Percentiles rank a stretch among this genome's conserved stretches.
These are phyloP conservation scores for Sclerotinia borealis DNA, from an alignment of 2,329 filamentous ascomycete species.

Conservation along the genomic window DNA sequence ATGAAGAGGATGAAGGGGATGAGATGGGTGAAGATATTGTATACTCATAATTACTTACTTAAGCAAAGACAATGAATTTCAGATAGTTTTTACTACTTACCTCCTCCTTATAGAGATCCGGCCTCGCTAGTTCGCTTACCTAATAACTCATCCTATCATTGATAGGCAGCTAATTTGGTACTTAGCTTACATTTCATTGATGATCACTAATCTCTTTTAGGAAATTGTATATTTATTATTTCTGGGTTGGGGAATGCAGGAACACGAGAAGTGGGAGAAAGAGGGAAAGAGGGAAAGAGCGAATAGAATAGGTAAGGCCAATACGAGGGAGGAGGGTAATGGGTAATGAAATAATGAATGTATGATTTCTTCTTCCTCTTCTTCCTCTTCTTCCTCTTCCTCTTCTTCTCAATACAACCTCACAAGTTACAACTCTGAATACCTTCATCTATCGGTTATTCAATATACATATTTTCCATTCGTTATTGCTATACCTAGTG, in stretches of 20 bases:
- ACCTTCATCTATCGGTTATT: neutral
- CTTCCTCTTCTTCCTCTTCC: too few species aligned
- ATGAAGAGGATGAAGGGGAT: too few species aligned
- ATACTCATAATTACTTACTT: too few species aligned
- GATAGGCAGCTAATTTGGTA: neutral
- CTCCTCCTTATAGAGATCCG: too few species aligned
- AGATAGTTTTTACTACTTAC: too few species aligned
- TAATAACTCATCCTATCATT: neutral
- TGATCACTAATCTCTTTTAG: neutral
- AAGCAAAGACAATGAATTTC: too few species aligned
- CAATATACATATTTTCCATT: neutral
- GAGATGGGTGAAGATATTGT: too few species aligned
- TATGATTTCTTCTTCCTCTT: neutral
- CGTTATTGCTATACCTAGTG: neutral
- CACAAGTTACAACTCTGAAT: neutral
- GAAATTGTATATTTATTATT: neutral
- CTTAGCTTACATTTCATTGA: neutral
- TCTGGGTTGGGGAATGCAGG: constrained; percentile 8
- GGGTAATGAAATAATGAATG: neutral
- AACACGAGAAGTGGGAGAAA: neutral
- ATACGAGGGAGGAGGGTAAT: neutral
- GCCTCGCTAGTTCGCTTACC: too few species aligned
- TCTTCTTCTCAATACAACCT: neutral
- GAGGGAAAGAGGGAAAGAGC: neutral
- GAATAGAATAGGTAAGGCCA: neutral